Evolutionary conservation across 805 yeast genomes (phyloP).

Genomic region (Nakazawaea siamensis): DNA sequence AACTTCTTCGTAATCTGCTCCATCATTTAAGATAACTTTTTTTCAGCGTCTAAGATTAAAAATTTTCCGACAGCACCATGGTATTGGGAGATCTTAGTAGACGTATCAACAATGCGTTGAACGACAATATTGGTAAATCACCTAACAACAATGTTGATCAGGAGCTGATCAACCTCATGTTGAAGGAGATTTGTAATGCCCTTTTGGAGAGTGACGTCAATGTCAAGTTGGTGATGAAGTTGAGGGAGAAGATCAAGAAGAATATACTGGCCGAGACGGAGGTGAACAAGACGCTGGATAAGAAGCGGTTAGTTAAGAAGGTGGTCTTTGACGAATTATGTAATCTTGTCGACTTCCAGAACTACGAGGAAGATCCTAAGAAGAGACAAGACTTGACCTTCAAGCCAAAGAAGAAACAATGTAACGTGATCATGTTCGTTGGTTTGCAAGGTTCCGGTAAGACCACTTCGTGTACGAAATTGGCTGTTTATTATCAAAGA

Average conservation of each 20-base stretch:
- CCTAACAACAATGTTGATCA: conserved; percentile 47
- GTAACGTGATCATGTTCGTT: conserved; percentile 90
- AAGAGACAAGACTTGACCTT: conserved; percentile 24
- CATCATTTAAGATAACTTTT: too few species aligned
- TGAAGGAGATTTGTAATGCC: conserved; percentile 87
- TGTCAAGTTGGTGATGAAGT: conserved; percentile 67
- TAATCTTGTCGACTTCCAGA: conserved; percentile 67
- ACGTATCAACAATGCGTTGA: conserved; percentile 67
- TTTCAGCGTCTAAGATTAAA: too few species aligned
- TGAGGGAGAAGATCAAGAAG: conserved; percentile 63
- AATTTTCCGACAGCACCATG: too few species aligned
- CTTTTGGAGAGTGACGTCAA: conserved; percentile 92
- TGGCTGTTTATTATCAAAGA: conserved; percentile 89
- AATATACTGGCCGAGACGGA: conserved; percentile 44
- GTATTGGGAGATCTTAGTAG: conserved; percentile 76
- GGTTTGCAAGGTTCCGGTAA: conserved; percentile 99
- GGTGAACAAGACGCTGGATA: conserved; percentile 50
- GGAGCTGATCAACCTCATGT: conserved; percentile 55
- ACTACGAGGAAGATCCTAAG: conserved; percentile 26
- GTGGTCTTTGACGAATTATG: conserved; percentile 92
- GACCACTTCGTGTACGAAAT: conserved; percentile 93
- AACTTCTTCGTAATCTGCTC: too few species aligned
- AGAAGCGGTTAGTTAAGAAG: conserved; percentile 77
- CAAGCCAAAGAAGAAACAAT: conserved; percentile 78
- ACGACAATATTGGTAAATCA: conserved; percentile 46